Base-by-base conservation (phyloP, 208 protist species). In the Crithidia sp. region DNA sequence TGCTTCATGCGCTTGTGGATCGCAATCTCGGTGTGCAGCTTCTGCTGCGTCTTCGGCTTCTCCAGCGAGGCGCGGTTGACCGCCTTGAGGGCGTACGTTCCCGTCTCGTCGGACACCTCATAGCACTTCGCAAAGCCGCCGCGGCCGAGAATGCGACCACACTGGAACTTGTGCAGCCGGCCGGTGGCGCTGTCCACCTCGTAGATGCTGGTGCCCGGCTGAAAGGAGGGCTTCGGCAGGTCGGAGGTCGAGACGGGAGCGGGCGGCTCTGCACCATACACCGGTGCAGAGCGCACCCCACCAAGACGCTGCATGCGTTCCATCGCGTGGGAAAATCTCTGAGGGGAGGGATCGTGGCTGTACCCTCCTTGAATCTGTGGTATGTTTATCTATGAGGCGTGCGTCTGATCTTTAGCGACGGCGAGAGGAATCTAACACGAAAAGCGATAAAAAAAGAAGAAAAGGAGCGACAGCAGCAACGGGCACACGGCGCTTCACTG, bases 81-180 rank as follows among this genome's bases (percentile, higher is more conserved):
- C 13, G 98, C 89, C 77, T 99, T 99, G 14, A 95, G 92, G 0
- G 98, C 98, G 75, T 95, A 98, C 17, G 83, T 71, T 50, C 83
- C 86, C n/a, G 83, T 86, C 54, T 69, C 82, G 56, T 98, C 91
- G 2, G 73, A 83, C 68, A 99, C 87, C 74, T 97, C 85, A 82
- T 98, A 99, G 76, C 97, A 98, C 84, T 98, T 98, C 9, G 98
- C 98, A 82, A 99, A 99, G 6, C 98, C 98, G 65, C 98, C 98
- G 81, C 98, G 82, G 56, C 90, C 90, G 43, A 96, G 87, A 12
- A 95, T 63, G 37, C 77, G 74, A n/a, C 86, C 90, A 39, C 76
- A 79, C 40, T 79, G 77, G 74, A 91, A 92, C 45, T 77, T 65
- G 41, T 84, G 81, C 62, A 87, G 74, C 49, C 63, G 69, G 49